A percentile compares a stretch with the other conserved stretches of the same genome.
Evolutionary conservation across 1,284 basidiomycete species (phyloP).

Genomic region (Ceraceosorus guamensis): DNA sequence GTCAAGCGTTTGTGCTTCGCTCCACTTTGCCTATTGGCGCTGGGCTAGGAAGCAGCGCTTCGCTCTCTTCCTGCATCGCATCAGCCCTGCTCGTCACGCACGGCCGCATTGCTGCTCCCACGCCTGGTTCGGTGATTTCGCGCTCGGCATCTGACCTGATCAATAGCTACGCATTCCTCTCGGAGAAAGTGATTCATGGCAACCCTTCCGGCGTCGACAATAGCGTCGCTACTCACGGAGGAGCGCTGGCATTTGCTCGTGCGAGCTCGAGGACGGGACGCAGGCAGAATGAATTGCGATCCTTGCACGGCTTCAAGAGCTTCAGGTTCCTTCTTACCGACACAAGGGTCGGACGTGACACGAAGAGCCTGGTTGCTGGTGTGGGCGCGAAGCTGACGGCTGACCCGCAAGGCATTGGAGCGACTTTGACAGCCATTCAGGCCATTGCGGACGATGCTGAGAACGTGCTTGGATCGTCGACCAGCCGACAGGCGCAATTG

Average conservation of each 20-base stretch:
- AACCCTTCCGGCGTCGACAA: slow-evolving; percentile 98
- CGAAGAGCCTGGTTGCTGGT: slow-evolving; percentile 84
- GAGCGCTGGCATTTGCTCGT: slow-evolving; percentile 82
- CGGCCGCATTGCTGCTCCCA: slow-evolving; percentile 55
- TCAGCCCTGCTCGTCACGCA: slow-evolving; percentile 62
- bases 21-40: slow-evolving; percentile 97
- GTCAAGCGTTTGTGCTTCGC: slow-evolving; percentile 72
- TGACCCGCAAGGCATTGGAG: slow-evolving; percentile 52
- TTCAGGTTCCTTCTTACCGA: slow-evolving; percentile 79
- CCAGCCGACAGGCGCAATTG: slow-evolving; percentile 9
- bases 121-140: slow-evolving; percentile 5
- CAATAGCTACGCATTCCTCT: slow-evolving; percentile 88
- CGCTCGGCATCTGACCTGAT: slow-evolving; percentile 62
- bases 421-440: slow-evolving; percentile 22
- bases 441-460: slow-evolving; percentile 30
- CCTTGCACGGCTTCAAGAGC: slow-evolving; percentile 64
- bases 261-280: slow-evolving; percentile 58
- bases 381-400: slow-evolving; percentile 67
- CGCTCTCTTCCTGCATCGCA: slow-evolving; percentile 80
- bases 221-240: slow-evolving; percentile 84
- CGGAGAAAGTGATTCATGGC: slow-evolving; percentile 94
- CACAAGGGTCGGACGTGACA: slow-evolving; percentile 83
- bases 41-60: slow-evolving; percentile 92
- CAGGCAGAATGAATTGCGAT: slow-evolving; percentile 67
- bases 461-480: slow-evolving; percentile 17